Percentiles rank a stretch among this genome's conserved stretches.
Conservation (phyloP, 2,329 filamentous ascomycete species). For the Diplodia scrobiculata region DNA sequence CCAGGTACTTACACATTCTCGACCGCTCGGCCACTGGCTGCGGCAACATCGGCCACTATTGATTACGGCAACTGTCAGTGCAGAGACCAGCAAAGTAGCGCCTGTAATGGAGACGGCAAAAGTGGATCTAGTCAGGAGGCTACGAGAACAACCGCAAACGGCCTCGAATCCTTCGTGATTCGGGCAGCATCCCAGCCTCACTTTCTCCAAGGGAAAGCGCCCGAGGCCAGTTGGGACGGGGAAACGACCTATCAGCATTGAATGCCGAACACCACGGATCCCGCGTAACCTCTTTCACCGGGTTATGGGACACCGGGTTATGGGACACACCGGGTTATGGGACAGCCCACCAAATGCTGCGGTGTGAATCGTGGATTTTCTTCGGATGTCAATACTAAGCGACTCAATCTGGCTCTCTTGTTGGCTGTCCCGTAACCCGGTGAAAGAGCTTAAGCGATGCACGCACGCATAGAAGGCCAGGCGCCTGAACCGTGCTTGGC, state of each 20-base stretch:
- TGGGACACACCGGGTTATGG: no score
- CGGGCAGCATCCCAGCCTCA: conserved; percentile 6
- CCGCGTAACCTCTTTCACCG: background rate
- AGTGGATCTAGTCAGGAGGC: conserved; percentile 3
- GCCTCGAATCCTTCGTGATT: background rate
- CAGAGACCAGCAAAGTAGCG: background rate
- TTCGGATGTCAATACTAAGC: no score
- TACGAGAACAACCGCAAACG: background rate
- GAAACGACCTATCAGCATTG: background rate
- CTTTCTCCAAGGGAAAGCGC: background rate
- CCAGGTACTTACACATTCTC: background rate
- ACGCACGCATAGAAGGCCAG: background rate
- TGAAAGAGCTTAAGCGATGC: background rate
- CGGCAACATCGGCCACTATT: background rate
- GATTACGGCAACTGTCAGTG: background rate
- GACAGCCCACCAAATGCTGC: no score
- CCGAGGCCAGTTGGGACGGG: background rate
- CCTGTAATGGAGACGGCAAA: no score
- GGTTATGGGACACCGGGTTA: no score
- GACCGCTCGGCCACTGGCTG: background rate
- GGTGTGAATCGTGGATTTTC: no score
- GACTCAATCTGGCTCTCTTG: no score
- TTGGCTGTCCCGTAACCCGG: no score
- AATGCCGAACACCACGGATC: conserved; percentile 4
- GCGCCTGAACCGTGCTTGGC: conserved; percentile 3